Percentiles rank a stretch among this genome's conserved stretches.
phyloP scores from a whole-genome alignment of 202 grass and related monocot species.

The Zizania palustris region DNA sequence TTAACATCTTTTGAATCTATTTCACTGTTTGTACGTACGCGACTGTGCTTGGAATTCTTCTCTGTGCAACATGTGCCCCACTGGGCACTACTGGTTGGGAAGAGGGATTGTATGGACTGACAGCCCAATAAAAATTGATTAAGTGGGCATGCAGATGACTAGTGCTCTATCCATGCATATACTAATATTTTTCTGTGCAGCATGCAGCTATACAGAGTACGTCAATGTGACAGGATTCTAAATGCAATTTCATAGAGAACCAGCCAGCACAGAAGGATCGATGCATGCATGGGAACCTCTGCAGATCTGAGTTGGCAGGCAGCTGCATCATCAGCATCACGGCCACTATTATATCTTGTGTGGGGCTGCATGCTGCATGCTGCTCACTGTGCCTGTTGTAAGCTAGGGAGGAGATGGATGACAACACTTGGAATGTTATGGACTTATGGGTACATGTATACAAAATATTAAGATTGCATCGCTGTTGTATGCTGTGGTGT shows the following conservation, averaged over 20 bases:
- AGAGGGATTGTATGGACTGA: not conserved
- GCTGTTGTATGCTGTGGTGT: constrained; percentile 2
- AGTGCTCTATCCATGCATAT: not conserved
- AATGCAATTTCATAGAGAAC: constrained; percentile 18
- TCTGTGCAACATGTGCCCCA: not conserved
- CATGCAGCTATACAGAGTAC: not conserved
- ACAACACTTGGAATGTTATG: constrained; percentile 82
- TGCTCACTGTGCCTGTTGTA: constrained; percentile 9
- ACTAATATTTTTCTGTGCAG: not conserved
- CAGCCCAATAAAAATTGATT: not conserved
- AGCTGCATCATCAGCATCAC: not conserved
- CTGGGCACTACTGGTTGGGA: not conserved
- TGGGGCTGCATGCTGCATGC: not conserved
- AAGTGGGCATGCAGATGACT: not conserved
- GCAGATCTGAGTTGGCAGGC: not conserved
- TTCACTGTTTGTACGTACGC: not conserved
- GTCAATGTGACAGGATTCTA: constrained; percentile 37
- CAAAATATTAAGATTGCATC: constrained; percentile 45
- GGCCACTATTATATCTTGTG: not conserved
- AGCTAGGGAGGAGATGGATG: constrained; percentile 32
- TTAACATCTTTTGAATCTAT: not conserved
- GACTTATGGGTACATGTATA: constrained; percentile 61
- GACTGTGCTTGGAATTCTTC: not conserved
- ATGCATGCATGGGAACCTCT: not conserved
- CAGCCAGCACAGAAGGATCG: not conserved